Base-by-base conservation (phyloP, 208 protist genomes). In the Wallacemonas sp. region DNA sequence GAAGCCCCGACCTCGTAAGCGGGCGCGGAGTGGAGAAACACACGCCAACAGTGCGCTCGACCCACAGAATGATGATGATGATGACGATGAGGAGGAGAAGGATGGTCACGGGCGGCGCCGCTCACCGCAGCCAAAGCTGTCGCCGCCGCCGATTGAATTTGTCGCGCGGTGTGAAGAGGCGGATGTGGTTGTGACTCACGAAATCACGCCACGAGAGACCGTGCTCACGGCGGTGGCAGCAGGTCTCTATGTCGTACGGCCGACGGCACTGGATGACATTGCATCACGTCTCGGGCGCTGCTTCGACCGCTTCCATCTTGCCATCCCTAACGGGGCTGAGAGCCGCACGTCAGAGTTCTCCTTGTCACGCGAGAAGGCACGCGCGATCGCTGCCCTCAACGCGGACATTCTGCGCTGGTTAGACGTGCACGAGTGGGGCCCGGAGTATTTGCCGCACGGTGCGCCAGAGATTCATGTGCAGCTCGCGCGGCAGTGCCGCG, bases 181-280 rank as follows among this genome's bases (percentile, higher is more conserved):
- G 0, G 78, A 88, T 65, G 68, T 90, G 14, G 58, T 91, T 15
- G 84, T 91, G 4, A 79, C 88, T 8, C 82, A 94, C 60, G 70
- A 89, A 33, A 31, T 91, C 5, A 82, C 45, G 24, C 71, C 79
- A 24, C 82, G 88, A 1, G 84, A 90, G 63, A 90, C 77, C 41
- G 75, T 94, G 26, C 78, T 94, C 34, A 68, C 80, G 1, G 84
- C 84, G n/a, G 69, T 91, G 0, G 84, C 75, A 6, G 69, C 58
- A 0, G 88, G 88, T 17, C 56, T 80, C 49, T 90, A 76, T 79
- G 68, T 90, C 5, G 72, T 90, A 38, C 76, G 66, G 26, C 75
- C 80, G 2, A 63, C 75, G 19, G 78, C 69, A 24, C 46, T 93
- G 2, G 61, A 82, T 27, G 77, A 78, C 14, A 47, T 70, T 0